These are phyloP conservation scores for Agroathelia rolfsii DNA, from an alignment of 1,284 basidiomycete species.

Conservation along the genomic window DNA sequence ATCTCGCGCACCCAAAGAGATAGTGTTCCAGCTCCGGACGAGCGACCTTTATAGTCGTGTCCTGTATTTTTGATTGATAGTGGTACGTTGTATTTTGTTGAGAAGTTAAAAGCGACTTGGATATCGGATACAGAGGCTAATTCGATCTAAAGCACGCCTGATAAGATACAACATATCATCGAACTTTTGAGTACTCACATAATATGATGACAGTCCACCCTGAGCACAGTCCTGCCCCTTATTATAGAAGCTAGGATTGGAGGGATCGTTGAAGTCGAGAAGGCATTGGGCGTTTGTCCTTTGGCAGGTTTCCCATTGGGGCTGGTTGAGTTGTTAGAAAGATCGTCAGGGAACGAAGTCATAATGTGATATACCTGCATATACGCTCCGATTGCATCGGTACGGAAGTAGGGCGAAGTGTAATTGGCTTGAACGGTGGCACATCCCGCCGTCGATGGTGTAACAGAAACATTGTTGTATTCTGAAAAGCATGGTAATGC, in stretches of 20 bases:
- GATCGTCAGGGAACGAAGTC: conserved; percentile 1
- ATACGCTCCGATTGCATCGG: conserved; percentile 17
- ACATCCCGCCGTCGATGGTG: too few relatives aligned
- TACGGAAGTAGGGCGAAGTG: conserved; percentile 17
- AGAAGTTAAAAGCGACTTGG: conserved; percentile 14
- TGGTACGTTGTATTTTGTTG: conserved; percentile 13
- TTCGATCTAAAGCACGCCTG: conserved; percentile 24
- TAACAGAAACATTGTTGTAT: too few relatives aligned
- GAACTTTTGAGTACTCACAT: too few relatives aligned
- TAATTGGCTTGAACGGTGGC: conserved; percentile 20
- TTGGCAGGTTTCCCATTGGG: conserved; percentile 24
- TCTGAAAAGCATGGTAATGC: conserved; percentile 23
- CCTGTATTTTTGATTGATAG: conserved; percentile 19
- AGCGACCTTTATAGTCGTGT: conserved; percentile 17
- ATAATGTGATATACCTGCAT: conserved; percentile 17
- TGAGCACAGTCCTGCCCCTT: conserved; percentile 16
- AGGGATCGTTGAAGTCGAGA: conserved; percentile 15
- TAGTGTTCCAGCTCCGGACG: conserved; percentile 13
- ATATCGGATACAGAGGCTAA: conserved; percentile 16
- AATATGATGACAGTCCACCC: conserved; percentile 22
- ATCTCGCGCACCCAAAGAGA: conserved; percentile 10
- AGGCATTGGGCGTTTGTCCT: conserved; percentile 16
- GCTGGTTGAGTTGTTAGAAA: conserved; percentile 14
- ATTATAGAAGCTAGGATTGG: conserved; percentile 17
- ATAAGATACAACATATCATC: too few relatives aligned